These are phyloP conservation scores for Exophiala sideris DNA, from an alignment of 2,329 filamentous ascomycete species.

Conservation along the genomic window DNA sequence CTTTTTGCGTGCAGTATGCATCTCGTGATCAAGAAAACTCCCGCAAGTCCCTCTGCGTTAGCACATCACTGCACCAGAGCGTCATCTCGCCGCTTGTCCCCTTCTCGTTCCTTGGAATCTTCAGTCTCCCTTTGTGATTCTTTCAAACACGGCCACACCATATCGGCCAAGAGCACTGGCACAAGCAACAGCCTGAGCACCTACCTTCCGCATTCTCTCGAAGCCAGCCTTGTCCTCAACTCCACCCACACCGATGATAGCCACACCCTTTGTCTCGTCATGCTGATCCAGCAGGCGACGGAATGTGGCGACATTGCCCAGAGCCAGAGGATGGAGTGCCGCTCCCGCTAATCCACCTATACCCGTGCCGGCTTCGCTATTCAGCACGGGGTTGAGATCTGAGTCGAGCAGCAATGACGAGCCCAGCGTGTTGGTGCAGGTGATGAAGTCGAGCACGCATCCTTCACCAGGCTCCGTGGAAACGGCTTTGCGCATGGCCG, in stretches of 20 bases:
- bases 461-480: conserved; percentile 24
- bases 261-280: conserved; percentile 51
- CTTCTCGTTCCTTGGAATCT: background rate
- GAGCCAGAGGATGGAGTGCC: conserved; percentile 66
- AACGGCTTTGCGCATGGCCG: conserved; percentile 43
- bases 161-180: conserved; percentile 66
- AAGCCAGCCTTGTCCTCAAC: conserved; percentile 63
- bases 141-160: conserved; percentile 61
- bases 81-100: background rate
- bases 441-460: conserved; percentile 55
- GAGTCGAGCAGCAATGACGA: conserved; percentile 58
- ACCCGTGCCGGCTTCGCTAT: conserved; percentile 53
- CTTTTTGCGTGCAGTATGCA: background rate
- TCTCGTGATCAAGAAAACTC: too few relatives aligned
- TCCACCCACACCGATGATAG: conserved; percentile 69
- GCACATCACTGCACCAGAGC: too few relatives aligned
- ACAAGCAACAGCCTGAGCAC: conserved; percentile 64
- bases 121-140: conserved; percentile 44
- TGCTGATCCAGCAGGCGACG: conserved; percentile 55
- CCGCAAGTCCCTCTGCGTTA: too few relatives aligned
- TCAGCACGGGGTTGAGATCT: conserved; percentile 38
- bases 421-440: conserved; percentile 71
- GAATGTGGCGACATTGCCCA: conserved; percentile 74
- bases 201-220: conserved; percentile 62
- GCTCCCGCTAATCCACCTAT: conserved; percentile 71